These are phyloP conservation scores for Hura crepitans DNA, from an alignment of 441 rosid genomes.

Conservation along the genomic window DNA sequence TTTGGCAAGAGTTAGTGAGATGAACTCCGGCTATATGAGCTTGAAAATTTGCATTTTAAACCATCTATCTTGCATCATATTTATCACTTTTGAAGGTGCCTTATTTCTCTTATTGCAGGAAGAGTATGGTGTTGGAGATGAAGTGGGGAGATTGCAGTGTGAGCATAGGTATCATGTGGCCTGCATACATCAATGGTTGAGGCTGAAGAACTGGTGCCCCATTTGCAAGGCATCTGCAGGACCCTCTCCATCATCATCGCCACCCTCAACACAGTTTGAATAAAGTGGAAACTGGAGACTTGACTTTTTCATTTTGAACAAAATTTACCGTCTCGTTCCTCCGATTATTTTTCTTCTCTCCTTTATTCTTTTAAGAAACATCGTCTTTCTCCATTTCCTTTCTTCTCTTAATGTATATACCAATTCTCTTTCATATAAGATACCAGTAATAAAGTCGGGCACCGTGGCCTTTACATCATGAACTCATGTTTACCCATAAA, in stretches of 20 bases:
- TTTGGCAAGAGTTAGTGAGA: neutral
- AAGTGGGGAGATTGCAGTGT: conserved; percentile 73
- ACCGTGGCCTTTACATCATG: conserved; percentile 21
- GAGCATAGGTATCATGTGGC: conserved; percentile 64
- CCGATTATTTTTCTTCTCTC: conserved; percentile 5
- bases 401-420: conserved; percentile 26
- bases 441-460: conserved; percentile 32
- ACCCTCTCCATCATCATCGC: conserved; percentile 27
- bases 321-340: conserved; percentile 18
- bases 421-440: conserved; percentile 27
- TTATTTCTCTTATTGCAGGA: conserved; percentile 46
- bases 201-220: conserved; percentile 94
- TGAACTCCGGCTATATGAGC: neutral
- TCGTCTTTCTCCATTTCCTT: conserved; percentile 12
- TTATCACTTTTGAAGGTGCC: neutral
- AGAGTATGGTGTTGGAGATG: conserved; percentile 74
- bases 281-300: conserved; percentile 21
- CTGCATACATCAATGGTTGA: conserved; percentile 81
- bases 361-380: conserved; percentile 1
- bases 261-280: neutral
- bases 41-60: neutral
- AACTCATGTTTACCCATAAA: conserved; percentile 15
- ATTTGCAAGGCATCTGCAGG: conserved; percentile 73
- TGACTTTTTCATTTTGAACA: conserved; percentile 32
- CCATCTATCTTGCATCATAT: neutral